Evolutionary conservation across 441 rosid species (phyloP).

Genomic region (Populus hybrid): DNA sequence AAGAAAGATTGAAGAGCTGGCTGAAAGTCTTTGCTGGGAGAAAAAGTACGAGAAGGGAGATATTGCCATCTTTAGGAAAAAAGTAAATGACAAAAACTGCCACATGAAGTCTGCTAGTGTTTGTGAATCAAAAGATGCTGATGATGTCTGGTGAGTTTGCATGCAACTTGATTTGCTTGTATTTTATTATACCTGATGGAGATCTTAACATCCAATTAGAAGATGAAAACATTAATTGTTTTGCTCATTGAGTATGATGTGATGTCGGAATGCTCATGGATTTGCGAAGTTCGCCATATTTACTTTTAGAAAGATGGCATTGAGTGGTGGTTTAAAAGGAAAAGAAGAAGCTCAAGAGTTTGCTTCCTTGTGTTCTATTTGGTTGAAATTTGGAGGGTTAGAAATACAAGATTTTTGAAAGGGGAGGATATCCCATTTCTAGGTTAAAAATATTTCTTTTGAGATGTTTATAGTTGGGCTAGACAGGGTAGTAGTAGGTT

Average conservation of each 20-base stretch:
- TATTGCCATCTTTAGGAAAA: slow-evolving; percentile 71
- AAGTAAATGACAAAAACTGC: slow-evolving; percentile 53
- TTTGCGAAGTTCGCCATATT: not conserved
- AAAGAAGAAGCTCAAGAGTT: not conserved
- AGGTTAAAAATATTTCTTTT: not conserved
- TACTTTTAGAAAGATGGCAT: not conserved
- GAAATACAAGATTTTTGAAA: not conserved
- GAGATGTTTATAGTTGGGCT: not conserved
- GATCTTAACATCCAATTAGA: not conserved
- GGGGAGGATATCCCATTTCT: not conserved
- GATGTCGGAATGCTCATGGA: not conserved
- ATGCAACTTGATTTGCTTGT: slow-evolving; percentile 6
- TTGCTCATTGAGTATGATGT: not conserved
- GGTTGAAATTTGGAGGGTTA: not conserved
- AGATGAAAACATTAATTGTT: not conserved
- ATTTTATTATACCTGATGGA: not conserved
- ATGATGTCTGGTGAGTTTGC: slow-evolving; percentile 77
- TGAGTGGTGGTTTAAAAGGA: not conserved
- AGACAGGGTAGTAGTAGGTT: not conserved
- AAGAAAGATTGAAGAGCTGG: slow-evolving; percentile 65
- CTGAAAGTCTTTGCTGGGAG: slow-evolving; percentile 90
- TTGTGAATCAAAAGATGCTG: slow-evolving; percentile 58
- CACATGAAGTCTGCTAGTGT: slow-evolving; percentile 44
- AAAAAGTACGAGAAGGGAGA: slow-evolving; percentile 91
- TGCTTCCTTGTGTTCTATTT: not conserved